Conservation (phyloP, 2,329 filamentous ascomycete species). For the Claviceps fusiformis region DNA sequence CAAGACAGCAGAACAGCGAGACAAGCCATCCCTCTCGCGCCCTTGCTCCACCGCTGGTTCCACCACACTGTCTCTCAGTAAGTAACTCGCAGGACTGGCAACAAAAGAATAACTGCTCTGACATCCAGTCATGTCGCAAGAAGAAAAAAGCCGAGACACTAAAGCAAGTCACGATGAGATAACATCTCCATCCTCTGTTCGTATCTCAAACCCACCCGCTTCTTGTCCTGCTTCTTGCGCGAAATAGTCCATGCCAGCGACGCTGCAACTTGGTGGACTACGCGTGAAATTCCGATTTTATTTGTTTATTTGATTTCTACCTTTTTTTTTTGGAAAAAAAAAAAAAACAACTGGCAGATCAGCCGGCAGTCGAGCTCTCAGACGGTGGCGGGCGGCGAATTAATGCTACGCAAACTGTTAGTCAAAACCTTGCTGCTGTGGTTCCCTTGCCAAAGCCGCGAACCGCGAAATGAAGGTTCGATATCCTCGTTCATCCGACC, state of each 20-base stretch:
- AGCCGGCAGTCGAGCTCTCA: no score
- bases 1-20: background rate
- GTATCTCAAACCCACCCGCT: background rate
- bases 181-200: background rate
- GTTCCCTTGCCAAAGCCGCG: no score
- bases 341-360: no score
- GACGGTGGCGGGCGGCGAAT: no score
- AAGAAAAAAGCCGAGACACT: background rate
- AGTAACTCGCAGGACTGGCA: background rate
- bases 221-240: background rate
- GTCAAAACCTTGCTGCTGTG: no score
- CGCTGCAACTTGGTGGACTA: no score
- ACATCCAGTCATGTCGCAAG: background rate
- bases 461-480: no score
- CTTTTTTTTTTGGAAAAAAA: no score
- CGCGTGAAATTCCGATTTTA: no score
- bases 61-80: background rate
- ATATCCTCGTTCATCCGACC: no score
- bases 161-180: background rate
- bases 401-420: no score
- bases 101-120: background rate
- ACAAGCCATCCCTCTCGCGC: background rate
- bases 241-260: background rate
- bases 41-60: conserved; percentile 3
- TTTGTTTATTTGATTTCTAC: no score